Conservation (phyloP, 1,139 yeast species). For the Pichia sorboxylosa region DNA sequence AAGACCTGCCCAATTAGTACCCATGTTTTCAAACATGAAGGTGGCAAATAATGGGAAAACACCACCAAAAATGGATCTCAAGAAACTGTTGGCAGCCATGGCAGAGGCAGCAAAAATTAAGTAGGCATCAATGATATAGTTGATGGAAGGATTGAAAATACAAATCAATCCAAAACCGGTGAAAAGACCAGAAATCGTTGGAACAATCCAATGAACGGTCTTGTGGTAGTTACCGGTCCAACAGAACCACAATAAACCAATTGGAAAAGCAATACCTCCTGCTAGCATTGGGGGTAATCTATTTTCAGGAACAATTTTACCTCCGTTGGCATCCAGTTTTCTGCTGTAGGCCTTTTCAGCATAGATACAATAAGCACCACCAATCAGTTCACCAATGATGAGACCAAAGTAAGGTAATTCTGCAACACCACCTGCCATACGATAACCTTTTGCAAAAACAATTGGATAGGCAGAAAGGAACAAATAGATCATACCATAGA, state of each 20-base stretch:
- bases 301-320: constrained; percentile 65
- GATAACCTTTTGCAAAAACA: constrained; percentile 53
- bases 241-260: constrained; percentile 74
- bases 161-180: constrained; percentile 67
- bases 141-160: constrained; percentile 67
- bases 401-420: constrained; percentile 54
- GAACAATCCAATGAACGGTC: constrained; percentile 74
- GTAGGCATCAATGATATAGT: constrained; percentile 73
- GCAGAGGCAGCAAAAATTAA: constrained; percentile 80
- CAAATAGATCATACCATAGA: constrained; percentile 72
- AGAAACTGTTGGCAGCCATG: constrained; percentile 74
- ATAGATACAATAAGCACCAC: constrained; percentile 36
- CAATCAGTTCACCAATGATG: constrained; percentile 48
- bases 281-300: constrained; percentile 65
- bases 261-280: constrained; percentile 58
- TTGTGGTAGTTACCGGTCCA: constrained; percentile 73
- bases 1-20: constrained; percentile 76
- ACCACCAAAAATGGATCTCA: constrained; percentile 57
- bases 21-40: constrained; percentile 64
- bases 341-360: constrained; percentile 28
- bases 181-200: constrained; percentile 59
- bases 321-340: constrained; percentile 36
- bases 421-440: constrained; percentile 43
- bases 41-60: constrained; percentile 71
- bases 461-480: constrained; percentile 73